Evolutionary conservation across 2,329 filamentous ascomycete genomes (phyloP).

Genomic region (Penicillium oxalicum): DNA sequence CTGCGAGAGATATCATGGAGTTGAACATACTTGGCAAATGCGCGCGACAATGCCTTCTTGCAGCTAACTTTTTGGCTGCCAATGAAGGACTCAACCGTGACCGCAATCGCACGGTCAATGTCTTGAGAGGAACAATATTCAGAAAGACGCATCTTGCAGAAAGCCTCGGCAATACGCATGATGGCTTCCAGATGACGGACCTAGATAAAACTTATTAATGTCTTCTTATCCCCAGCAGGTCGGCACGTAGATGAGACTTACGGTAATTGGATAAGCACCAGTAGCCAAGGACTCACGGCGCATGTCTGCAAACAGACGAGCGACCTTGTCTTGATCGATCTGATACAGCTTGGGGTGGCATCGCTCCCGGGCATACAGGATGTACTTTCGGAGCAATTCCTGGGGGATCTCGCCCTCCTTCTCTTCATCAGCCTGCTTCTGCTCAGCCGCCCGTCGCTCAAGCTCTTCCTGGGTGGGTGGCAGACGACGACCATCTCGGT

Average conservation of each 20-base stretch:
- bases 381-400: constrained; percentile 89
- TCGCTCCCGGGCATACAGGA: constrained; percentile 85
- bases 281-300: constrained; percentile 85
- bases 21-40: constrained; percentile 86
- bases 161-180: constrained; percentile 88
- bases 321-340: constrained; percentile 96
- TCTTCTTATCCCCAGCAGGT: not conserved
- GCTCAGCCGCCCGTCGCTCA: constrained; percentile 32
- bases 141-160: constrained; percentile 96
- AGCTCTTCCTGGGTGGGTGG: constrained; percentile 42
- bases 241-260: constrained; percentile 46
- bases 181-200: constrained; percentile 97
- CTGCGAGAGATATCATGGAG: constrained; percentile 24
- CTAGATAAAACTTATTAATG: constrained; percentile 42
- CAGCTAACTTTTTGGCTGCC: constrained; percentile 94
- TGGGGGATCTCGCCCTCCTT: constrained; percentile 74
- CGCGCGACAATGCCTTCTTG: constrained; percentile 89
- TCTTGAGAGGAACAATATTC: constrained; percentile 88
- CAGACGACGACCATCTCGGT: constrained; percentile 38
- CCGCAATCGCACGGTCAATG: constrained; percentile 93
- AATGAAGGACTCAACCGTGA: constrained; percentile 93
- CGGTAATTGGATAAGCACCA: constrained; percentile 94
- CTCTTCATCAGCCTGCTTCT: constrained; percentile 45
- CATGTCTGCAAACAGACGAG: constrained; percentile 93
- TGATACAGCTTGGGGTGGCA: constrained; percentile 91